Percentiles rank a stretch among this genome's conserved stretches.
phyloP scores from a whole-genome alignment of 2,329 filamentous ascomycete genomes.

The Chaetomiaceae sp. region DNA sequence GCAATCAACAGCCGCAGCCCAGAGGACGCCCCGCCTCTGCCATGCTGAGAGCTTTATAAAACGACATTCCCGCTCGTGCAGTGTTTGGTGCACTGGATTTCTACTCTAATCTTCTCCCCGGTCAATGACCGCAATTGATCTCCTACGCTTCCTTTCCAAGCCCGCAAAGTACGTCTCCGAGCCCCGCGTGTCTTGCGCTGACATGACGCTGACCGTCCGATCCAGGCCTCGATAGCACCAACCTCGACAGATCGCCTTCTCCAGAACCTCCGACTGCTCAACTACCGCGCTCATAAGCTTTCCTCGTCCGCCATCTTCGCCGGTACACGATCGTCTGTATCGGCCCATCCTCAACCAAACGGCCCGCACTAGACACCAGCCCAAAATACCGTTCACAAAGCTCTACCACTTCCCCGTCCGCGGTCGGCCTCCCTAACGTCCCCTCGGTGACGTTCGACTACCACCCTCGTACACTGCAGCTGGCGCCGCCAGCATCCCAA shows the following conservation, averaged over 20 bases:
- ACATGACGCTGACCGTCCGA: constrained; percentile 3
- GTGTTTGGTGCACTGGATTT: constrained; percentile 2
- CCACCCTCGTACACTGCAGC: constrained; percentile 55
- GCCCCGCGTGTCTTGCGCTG: not conserved
- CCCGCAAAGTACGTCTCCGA: constrained; percentile 71
- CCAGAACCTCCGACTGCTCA: not conserved
- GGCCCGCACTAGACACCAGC: constrained; percentile 57
- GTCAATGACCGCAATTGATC: constrained; percentile 82
- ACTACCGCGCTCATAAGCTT: not conserved
- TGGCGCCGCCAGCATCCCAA: constrained; percentile 80
- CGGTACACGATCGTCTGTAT: constrained; percentile 80
- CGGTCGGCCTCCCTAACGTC: constrained; percentile 89
- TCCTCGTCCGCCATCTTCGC: constrained; percentile 40
- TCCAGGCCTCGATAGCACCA: constrained; percentile 58
- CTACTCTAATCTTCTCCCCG: constrained; percentile 9
- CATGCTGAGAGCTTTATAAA: constrained; percentile 9
- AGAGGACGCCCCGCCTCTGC: constrained; percentile 1
- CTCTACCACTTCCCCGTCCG: constrained; percentile 77
- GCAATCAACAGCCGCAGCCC: not conserved
- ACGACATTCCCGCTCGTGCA: constrained; percentile 1
- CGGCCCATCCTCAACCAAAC: constrained; percentile 58
- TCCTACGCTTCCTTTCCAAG: constrained; percentile 90
- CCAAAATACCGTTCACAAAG: constrained; percentile 85
- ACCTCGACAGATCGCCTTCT: constrained; percentile 24
- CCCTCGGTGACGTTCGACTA: constrained; percentile 59